These are phyloP conservation scores for Euptelea pleiosperma DNA, from an alignment of 164 flowering plant genomes.

Conservation along the genomic window DNA sequence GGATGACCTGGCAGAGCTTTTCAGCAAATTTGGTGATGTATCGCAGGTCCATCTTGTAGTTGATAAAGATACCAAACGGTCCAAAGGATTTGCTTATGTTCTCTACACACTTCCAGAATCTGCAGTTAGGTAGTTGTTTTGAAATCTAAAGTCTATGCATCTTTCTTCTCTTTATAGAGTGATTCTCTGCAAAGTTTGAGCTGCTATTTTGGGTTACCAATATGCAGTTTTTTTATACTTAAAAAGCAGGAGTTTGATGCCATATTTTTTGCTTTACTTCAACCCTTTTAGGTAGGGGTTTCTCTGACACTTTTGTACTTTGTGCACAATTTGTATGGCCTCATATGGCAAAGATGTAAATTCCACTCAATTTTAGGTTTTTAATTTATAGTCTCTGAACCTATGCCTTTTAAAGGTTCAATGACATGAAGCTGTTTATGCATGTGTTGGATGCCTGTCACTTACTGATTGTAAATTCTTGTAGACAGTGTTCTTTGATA, in stretches of 20 bases:
- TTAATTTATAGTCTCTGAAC: neutral
- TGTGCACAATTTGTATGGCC: too few species aligned
- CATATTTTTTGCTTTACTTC: neutral
- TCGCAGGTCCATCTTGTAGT: conserved; percentile 79
- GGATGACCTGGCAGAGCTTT: conserved; percentile 79
- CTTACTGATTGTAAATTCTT: neutral
- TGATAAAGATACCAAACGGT: conserved; percentile 79
- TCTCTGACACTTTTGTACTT: too few species aligned
- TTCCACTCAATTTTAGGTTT: neutral
- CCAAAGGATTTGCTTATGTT: conserved; percentile 84
- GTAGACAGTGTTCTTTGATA: neutral
- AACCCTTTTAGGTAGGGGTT: too few species aligned
- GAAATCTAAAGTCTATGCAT: neutral
- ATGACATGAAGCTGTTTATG: neutral
- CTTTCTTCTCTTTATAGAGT: neutral
- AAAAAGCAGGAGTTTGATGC: neutral
- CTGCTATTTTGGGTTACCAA: neutral
- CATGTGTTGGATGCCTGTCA: neutral
- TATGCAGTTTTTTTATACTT: too few species aligned
- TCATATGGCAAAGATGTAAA: too few species aligned
- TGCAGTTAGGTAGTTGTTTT: conserved; percentile 62
- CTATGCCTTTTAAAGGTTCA: too few species aligned
- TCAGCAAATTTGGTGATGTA: conserved; percentile 60
- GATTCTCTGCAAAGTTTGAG: neutral
- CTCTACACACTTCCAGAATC: conserved; percentile 65